Evolutionary conservation across 2,329 filamentous ascomycete genomes (phyloP), one percentile per base, ranked within the genome.

Genomic region (Colletotrichum filicis): DNA sequence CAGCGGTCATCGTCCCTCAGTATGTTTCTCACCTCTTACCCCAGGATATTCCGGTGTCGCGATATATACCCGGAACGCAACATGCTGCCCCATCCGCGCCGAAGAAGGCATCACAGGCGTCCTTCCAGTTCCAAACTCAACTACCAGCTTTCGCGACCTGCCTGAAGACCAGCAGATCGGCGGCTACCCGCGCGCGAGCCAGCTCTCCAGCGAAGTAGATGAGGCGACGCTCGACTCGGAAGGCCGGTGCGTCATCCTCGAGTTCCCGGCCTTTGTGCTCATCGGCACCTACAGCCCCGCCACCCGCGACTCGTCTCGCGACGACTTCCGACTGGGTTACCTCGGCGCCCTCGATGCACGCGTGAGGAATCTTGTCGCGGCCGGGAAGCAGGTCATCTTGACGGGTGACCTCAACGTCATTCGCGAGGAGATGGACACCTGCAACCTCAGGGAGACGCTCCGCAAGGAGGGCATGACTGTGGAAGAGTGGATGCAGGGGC

Each of bases 211-310:
- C 12, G 80, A 83, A 1, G 82, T 95, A 5, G 94, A 98, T 78
- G 91, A 94, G 55, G 86, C 88, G 2, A 88, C 88, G 0, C 89
- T 98, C 8, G 97, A 99, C 80, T 94, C 94, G 0, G 97, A 99
- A 85, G 97, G 97, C 0, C 92, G 97, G 60, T 98, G 95, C 77
- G 91, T 98, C 8, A 88, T 98, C 56, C 87, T 99, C 4, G 97
- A 98, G 79, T 98, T 99, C 77, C 94, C 95, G 0, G 95, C 95
- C 3, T 98, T 99, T 80, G 95, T 99, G 5, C 88, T 99, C 19
- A 90, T 99, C 63, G 97, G 96, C 4, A 92, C 97, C 2, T 98
- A 99, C 83, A 94, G 94, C 77, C 97, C 97, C 12, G 97, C 96
- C 26, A 95, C 93, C 78, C 92, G 95, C 71, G 95, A 98, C 77